Evolutionary conservation across 2,329 filamentous ascomycete species (phyloP).

Genomic region (Sodiomyces alkalinus): DNA sequence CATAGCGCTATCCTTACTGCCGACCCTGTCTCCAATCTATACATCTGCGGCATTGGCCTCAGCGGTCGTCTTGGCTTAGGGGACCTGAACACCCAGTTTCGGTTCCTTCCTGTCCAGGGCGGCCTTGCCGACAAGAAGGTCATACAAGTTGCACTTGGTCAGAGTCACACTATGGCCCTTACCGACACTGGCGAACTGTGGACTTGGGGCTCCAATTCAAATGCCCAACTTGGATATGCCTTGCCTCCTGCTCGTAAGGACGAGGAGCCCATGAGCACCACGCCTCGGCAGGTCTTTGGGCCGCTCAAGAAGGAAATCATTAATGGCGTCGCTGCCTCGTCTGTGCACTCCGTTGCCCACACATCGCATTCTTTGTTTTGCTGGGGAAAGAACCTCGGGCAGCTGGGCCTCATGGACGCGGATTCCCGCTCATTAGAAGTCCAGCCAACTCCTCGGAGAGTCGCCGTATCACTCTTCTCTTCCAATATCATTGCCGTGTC

Average conservation of each 20-base stretch:
- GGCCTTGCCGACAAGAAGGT: conserved; percentile 63
- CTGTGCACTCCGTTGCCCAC: conserved; percentile 82
- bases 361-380: conserved; percentile 72
- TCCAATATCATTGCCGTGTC: conserved; percentile 63
- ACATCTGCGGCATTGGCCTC: conserved; percentile 81
- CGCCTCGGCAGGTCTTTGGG: conserved; percentile 81
- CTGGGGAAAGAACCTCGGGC: conserved; percentile 90
- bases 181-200: conserved; percentile 80
- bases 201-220: conserved; percentile 84
- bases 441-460: conserved; percentile 71
- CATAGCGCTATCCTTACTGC: conserved; percentile 79
- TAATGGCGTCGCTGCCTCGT: conserved; percentile 71
- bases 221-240: conserved; percentile 73
- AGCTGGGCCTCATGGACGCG: conserved; percentile 86
- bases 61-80: conserved; percentile 81
- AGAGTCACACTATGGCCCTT: conserved; percentile 80
- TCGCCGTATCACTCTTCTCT: conserved; percentile 70
- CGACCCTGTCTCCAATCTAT: conserved; percentile 80
- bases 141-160: conserved; percentile 65
- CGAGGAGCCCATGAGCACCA: conserved; percentile 68
- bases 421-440: conserved; percentile 80
- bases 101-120: conserved; percentile 67
- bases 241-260: conserved; percentile 51
- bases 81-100: conserved; percentile 79
- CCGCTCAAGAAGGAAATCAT: conserved; percentile 75